These are phyloP conservation scores for Melampsora americana DNA, from an alignment of 1,284 basidiomycete species.

Conservation along the genomic window DNA sequence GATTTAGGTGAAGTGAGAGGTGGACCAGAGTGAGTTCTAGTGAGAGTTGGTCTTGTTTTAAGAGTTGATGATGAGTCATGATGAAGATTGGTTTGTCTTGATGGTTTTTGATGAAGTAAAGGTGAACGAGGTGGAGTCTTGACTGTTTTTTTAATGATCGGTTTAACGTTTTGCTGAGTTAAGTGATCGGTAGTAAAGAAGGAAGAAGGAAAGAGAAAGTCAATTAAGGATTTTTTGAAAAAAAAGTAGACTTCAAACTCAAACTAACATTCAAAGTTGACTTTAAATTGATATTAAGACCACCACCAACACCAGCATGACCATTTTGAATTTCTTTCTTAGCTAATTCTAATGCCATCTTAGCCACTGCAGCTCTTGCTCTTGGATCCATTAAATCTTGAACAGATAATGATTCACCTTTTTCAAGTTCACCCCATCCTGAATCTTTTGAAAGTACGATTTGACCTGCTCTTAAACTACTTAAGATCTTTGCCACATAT, in stretches of 20 bases:
- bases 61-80: too few species aligned
- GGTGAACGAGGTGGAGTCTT: too few species aligned
- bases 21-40: not conserved
- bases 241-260: too few species aligned
- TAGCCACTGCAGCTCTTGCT: conserved; percentile 1
- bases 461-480: not conserved
- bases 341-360: conserved; percentile 8
- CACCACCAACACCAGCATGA: not conserved
- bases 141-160: too few species aligned
- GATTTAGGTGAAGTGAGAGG: not conserved
- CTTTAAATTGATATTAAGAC: not conserved
- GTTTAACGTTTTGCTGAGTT: too few species aligned
- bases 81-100: not conserved
- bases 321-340: not conserved
- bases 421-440: not conserved
- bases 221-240: too few species aligned
- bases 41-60: not conserved
- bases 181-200: too few species aligned
- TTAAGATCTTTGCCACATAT: conserved; percentile 1
- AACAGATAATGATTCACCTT: not conserved
- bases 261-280: not conserved
- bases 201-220: too few species aligned
- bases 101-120: too few species aligned
- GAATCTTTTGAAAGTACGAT: conserved; percentile 7
- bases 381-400: conserved; percentile 6